A percentile compares a stretch with the other conserved stretches of the same genome.
Conservation (phyloP, 371 early-diverging fungal species). For the Nematocida sp. region DNA sequence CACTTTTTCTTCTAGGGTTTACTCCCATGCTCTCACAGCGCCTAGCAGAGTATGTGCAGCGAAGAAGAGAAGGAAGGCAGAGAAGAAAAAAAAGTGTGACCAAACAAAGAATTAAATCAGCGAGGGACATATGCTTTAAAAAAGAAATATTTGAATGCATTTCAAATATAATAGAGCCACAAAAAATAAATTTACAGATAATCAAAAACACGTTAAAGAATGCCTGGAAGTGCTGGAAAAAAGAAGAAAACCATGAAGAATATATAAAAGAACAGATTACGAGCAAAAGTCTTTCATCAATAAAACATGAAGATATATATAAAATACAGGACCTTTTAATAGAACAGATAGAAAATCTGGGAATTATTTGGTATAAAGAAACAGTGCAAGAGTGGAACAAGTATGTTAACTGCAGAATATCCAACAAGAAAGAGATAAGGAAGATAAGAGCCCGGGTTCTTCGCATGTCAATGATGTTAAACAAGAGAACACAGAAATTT, state of each 20-base stretch:
- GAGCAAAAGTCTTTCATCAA: neutral
- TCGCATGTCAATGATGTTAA: neutral
- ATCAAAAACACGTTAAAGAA: neutral
- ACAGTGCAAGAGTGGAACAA: conserved; percentile 2
- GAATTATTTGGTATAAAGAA: neutral
- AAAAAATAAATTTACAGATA: neutral
- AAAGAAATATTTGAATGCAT: conserved; percentile 93
- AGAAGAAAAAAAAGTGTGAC: conserved; percentile 51
- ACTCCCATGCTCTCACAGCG: conserved; percentile 91
- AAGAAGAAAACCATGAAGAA: neutral
- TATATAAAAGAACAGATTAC: neutral
- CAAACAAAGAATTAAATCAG: conserved; percentile 94
- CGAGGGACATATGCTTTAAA: conserved; percentile 89
- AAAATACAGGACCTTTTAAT: neutral
- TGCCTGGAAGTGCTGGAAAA: conserved; percentile 20
- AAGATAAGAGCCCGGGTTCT: neutral
- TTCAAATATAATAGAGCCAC: conserved; percentile 86
- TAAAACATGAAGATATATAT: neutral
- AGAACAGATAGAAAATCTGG: neutral
- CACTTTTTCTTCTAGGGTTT: conserved; percentile 93
- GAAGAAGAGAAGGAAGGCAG: conserved; percentile 12
- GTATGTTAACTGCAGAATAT: neutral
- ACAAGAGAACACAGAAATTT: conserved; percentile 5
- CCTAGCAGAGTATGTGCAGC: conserved; percentile 74
- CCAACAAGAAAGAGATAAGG: conserved; percentile 4